Base-by-base conservation (phyloP, 1,284 basidiomycete species). In the Irpex lacteus region DNA sequence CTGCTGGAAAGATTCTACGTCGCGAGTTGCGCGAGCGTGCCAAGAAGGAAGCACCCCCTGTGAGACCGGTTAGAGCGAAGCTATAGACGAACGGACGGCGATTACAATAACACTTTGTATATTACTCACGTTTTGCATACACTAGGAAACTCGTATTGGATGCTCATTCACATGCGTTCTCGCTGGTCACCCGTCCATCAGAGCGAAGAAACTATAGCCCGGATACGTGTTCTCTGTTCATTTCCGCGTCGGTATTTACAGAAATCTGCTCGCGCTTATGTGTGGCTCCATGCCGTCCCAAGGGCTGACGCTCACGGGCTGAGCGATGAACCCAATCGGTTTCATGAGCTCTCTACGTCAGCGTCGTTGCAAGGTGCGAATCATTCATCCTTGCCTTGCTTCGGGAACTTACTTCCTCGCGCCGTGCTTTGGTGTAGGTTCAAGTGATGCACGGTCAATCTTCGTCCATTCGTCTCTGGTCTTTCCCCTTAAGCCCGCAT, bases 1-100 rank as follows among this genome's bases (percentile, higher is more conserved):
- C 87, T 58, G 82, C 90, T 63, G 90, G 90, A 3, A 92, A 92
- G 72, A 91, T 92, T 67, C 73, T 91, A 37, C 78, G 90, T 53
- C 77, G 85, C 15, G 81, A 89, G 65, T 75, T 91, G 64, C 78
- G 86, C 70, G 19, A 67, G 5, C 55, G 63, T 7, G 67, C 67
- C n/a, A 69, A 69, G 60, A 60, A 47, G 15, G 67, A 69, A 40
- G 26, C 55, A 5, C 36, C 36, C 3, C n/a, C 61, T 7, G 44
- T 57, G 6, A 49, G 47, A 8, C 26, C 50, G 8, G 37, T 56
- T 2, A 62, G 38, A 37, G 61, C 63, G 26, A 67, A 65, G 55
- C 26, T 63, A 26, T 63, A 63, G 53, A 63, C 40, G 40, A 15
- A 44, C 4, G 2, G 40, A 44, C 8, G 40, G 40, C 40, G 8